Evolutionary conservation across 169 alveolate genomes (phyloP).

Genomic region (Plasmodium inui): DNA sequence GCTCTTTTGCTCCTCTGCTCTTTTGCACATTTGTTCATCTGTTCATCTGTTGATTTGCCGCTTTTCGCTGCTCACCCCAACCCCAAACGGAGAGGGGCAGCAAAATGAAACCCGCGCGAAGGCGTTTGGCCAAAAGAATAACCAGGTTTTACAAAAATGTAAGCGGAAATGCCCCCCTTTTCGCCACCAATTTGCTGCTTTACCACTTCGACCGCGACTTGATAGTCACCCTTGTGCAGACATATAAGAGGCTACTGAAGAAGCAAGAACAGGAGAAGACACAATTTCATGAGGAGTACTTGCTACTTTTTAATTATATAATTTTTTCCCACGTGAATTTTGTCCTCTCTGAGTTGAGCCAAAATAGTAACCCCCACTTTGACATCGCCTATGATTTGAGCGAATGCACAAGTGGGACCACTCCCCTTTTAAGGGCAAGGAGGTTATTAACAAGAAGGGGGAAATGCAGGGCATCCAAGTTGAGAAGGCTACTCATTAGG

Average conservation of each 20-base stretch:
- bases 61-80: neutral
- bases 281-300: conserved; percentile 12
- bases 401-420: neutral
- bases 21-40: neutral
- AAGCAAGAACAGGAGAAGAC: neutral
- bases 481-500: neutral
- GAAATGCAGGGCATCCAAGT: neutral
- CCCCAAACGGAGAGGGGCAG: neutral
- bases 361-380: conserved; percentile 15
- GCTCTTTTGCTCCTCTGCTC: neutral
- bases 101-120: conserved; percentile 16
- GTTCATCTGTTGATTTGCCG: neutral
- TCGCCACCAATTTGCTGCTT: conserved; percentile 39
- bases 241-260: conserved; percentile 18
- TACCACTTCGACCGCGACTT: conserved; percentile 54
- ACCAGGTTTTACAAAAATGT: conserved; percentile 23
- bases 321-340: conserved; percentile 38
- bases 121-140: conserved; percentile 9
- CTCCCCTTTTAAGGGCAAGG: neutral
- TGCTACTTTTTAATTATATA: conserved; percentile 38
- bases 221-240: conserved; percentile 17
- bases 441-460: neutral
- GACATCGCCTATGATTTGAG: conserved; percentile 31
- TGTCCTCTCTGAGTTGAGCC: conserved; percentile 23
- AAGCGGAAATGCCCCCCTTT: conserved; percentile 1